Conservation (phyloP, 2,329 filamentous ascomycete genomes). For the Ilyonectria mors-panacis region DNA sequence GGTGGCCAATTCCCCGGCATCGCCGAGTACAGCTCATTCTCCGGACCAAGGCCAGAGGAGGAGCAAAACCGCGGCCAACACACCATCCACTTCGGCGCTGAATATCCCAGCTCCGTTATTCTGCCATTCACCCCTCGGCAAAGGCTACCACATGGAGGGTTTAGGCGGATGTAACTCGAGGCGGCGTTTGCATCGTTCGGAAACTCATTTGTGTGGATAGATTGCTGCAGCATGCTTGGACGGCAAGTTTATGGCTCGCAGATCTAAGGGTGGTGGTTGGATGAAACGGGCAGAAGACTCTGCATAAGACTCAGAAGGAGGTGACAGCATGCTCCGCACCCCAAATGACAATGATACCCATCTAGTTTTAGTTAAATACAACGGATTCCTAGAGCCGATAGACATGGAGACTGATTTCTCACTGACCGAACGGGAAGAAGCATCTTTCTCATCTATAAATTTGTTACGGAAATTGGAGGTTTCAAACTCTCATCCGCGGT, state of each 20-base stretch:
- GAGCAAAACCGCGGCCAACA: slow-evolving; percentile 23
- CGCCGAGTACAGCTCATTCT: slow-evolving; percentile 20
- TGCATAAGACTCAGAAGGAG: not conserved
- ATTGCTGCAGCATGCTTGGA: not conserved
- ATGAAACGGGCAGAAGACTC: not conserved
- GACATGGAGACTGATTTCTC: no score
- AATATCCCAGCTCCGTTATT: slow-evolving; percentile 40
- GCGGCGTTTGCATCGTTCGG: not conserved
- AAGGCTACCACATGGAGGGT: not conserved
- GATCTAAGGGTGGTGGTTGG: not conserved
- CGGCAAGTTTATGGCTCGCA: not conserved
- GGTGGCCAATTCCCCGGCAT: slow-evolving; percentile 23
- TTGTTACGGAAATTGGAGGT: no score
- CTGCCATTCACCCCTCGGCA: slow-evolving; percentile 33
- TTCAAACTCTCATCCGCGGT: no score
- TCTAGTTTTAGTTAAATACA: not conserved
- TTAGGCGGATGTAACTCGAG: not conserved
- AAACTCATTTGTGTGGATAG: not conserved
- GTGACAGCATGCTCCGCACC: not conserved
- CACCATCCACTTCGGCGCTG: slow-evolving; percentile 35
- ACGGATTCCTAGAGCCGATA: not conserved
- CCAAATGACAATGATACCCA: not conserved
- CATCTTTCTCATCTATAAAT: no score
- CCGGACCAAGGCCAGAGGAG: slow-evolving; percentile 15
- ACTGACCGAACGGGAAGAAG: no score